These are phyloP conservation scores for Aspergillus funiculosus DNA, from an alignment of 495 filamentous ascomycete genomes.

Conservation along the genomic window DNA sequence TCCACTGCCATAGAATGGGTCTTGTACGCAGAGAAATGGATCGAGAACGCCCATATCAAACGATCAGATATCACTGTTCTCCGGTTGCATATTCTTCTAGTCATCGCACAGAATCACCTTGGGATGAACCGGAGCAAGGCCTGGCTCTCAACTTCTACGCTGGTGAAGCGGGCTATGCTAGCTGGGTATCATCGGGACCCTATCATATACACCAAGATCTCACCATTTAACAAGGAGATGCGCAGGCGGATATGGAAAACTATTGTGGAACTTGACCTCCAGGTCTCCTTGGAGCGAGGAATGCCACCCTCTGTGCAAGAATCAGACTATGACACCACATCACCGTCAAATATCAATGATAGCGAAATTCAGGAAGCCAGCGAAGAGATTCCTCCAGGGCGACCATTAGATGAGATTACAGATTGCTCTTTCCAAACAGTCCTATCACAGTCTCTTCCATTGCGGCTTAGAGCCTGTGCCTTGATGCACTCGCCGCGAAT, in stretches of 20 bases:
- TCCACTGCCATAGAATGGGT: constrained; percentile 55
- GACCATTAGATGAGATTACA: constrained; percentile 31
- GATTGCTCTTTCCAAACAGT: constrained; percentile 36
- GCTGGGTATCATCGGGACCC: constrained; percentile 54
- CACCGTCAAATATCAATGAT: constrained; percentile 49
- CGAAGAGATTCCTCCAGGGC: constrained; percentile 28
- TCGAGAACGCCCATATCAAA: constrained; percentile 50
- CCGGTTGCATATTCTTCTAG: constrained; percentile 54
- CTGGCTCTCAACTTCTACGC: constrained; percentile 54
- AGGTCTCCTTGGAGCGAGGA: constrained; percentile 54
- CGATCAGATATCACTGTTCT: constrained; percentile 50
- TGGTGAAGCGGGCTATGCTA: constrained; percentile 53
- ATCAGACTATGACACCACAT: constrained; percentile 53
- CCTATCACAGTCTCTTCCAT: constrained; percentile 29
- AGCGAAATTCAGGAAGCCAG: constrained; percentile 35
- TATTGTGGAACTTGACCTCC: constrained; percentile 56
- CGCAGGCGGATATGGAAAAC: constrained; percentile 65
- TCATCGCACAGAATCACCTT: constrained; percentile 52
- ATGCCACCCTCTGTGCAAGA: constrained; percentile 50
- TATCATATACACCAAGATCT: constrained; percentile 46
- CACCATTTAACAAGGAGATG: constrained; percentile 56
- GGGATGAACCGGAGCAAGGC: constrained; percentile 50
- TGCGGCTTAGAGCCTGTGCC: constrained; percentile 34
- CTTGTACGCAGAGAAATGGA: constrained; percentile 57
- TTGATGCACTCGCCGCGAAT: constrained; percentile 42